Evolutionary conservation across 495 filamentous ascomycete species (phyloP), one percentile per base, ranked within the genome.

Genomic region (Penicillium fimorum): DNA sequence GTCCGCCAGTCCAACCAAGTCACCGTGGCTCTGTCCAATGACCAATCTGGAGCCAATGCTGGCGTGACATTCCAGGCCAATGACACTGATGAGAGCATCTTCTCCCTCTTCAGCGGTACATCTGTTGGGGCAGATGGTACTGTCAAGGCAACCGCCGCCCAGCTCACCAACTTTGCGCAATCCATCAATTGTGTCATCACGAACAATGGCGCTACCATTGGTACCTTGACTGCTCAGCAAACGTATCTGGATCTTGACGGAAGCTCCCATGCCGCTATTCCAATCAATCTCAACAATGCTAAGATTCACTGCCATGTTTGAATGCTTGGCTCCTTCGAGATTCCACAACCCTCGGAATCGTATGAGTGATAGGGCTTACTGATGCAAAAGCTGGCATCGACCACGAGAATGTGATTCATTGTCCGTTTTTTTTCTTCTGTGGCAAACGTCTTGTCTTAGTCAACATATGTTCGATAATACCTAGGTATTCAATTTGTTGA

Each of bases 211-310:
- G 43, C 32, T 5, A 29, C 9, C 11, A 41, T 66, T 13, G 51
- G 41, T 24, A 61, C 59, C n/a, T 40, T 69, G n/a, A 65, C 56
- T 10, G 45, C 61, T 17, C 20, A 56, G 24, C 30, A 58, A 0
- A 67, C 64, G 29, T 67, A 42, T 17, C 27, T 47, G 24, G 67
- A 67, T 30, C 38, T 69, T 13, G 61, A 67, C 45, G 61, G 67
- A 12, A 67, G 62, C 7, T 57, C 67, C 5, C 30, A n/a, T 15
- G 27, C 43, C 4, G 55, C 32, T 11, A 54, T 38, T 42, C 59
- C 64, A 12, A 47, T 69, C 35, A 53, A 67, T n/a, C 35, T 69
- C 15, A 56, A 53, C 41, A 41, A 32, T 5, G 59, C 25, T 10
- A 17, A 15, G 1, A 58, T 69, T 43, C 57, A 47, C 42, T 69